Evolutionary conservation across 192 early-diverging fungal species (phyloP), one percentile per base, ranked within the genome.

Genomic region (Backusella mclennaniae): DNA sequence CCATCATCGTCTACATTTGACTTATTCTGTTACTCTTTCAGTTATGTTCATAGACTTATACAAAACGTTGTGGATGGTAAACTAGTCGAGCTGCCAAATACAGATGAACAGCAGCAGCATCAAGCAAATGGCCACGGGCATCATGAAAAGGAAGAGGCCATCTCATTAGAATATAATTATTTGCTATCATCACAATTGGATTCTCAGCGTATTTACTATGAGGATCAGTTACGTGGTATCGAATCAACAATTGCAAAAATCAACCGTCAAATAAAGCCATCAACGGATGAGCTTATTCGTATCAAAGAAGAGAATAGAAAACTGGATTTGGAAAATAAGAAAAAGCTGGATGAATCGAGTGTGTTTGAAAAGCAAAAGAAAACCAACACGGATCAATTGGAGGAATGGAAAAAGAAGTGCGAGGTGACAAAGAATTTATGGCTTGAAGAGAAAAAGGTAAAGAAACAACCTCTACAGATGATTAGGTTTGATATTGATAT

Each of bases 21-120:
- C 15, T 49, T 49, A 49, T n/a, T 49, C 6, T 21, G 33, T 33
- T 17, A 15, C 8, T 17, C 4, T 70, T 42, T 46, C 6, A 71
- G 70, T 2, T 94, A 98, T 79, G 97, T 99, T 12, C 98, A 99
- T 82, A 89, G 98, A 8, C 72, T 98, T 78, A 90, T 98, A 66
- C 96, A 98, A 78, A 98, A 96, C 82, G 92, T 87, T 67, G 82
- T 88, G 1, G 97, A 98, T 77, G 96, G 96, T 21, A 98, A 98
- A 77, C 78, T 99, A 29, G 96, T 99, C 9, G 96, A 98, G 70
- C 77, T 98, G 39, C 83, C 96, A 69, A 78, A 85, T 41, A 83
- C 84, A 5, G 59, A 76, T 6, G 9, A 63, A 63, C 11, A 29
- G n/a, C 9, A 29, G n/a, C 9, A 63, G 9, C 5, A 26, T 21